Evolutionary conservation across 306 rosid genomes (phyloP), one percentile per base, ranked within the genome.

Genomic region (Aeschynomene evenia): DNA sequence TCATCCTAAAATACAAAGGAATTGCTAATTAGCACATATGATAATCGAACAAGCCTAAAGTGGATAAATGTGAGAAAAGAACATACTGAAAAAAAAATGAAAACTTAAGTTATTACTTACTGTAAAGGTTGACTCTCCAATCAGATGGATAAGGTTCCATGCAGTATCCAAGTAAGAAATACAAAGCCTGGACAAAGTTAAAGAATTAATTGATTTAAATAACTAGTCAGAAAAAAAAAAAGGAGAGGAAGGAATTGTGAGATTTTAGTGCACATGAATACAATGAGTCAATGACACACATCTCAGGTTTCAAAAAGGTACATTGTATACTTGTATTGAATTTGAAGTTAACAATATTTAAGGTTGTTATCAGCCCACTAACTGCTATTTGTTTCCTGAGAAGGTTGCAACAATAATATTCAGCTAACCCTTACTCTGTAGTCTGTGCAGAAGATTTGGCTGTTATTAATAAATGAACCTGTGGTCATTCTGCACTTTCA

Each of bases 81-180:
- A 54, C 61, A 39, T 4, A n/a, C 0, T 28, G 14, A 22, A 15
- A 67, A 15, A 67, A 66, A 54, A 51, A 46, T 24, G 53, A 45
- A 55, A 14, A 18, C 12, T 52, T 37, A 36, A 57, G 19, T 59
- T 62, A 34, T 77, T 68, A 85, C 91, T 90, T 76, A 90, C 98
- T 43, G 68, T 82, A 59, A 86, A 90, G 72, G 74, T 56, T 49
- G 91, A 77, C 29, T 63, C 76, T 77, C 85, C 88, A 33, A 90
- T 71, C 71, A 74, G 80, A 48, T 75, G 85, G 79, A 85, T 73
- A 66, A 94, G 96, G 51, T 87, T 88, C 89, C 88, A 81, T 8
- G 88, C 66, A 23, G 82, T 80, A 76, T 87, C 92, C 88, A 84
- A 19, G 80, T 58, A 73, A 46, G 86, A 73, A 70, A 85, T 61